Conservation (phyloP, 2,329 filamentous ascomycete genomes). For the Dendrostoma leiphaemia region DNA sequence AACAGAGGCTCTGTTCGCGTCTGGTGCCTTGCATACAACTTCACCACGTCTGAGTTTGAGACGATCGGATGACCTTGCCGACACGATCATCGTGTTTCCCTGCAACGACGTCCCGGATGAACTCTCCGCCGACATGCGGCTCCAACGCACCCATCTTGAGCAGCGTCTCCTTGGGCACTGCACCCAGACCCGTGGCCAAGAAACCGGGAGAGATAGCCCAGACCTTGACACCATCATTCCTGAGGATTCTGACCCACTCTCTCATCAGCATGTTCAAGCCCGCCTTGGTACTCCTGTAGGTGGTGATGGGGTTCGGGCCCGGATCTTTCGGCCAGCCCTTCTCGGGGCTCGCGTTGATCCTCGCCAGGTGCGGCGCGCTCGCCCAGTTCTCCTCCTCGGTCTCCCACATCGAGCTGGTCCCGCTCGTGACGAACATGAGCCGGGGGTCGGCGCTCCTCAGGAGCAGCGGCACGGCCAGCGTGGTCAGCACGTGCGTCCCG, state of each 20-base stretch:
- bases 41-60: constrained; percentile 9
- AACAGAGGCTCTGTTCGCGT: too few relatives aligned
- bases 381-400: constrained; percentile 27
- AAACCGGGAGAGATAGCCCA: constrained; percentile 24
- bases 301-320: constrained; percentile 23
- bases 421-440: constrained; percentile 48
- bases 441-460: constrained; percentile 42
- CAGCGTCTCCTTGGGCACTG: constrained; percentile 27
- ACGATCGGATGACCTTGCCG: constrained; percentile 9
- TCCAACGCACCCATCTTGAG: constrained; percentile 35
- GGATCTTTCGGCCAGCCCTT: constrained; percentile 46
- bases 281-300: constrained; percentile 40
- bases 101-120: constrained; percentile 34
- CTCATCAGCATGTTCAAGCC: constrained; percentile 49
- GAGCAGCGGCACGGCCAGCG: constrained; percentile 41
- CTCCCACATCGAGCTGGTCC: constrained; percentile 37
- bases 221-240: constrained; percentile 42
- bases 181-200: constrained; percentile 9
- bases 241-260: constrained; percentile 39
- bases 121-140: constrained; percentile 33
- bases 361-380: constrained; percentile 21
- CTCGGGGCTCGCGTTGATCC: constrained; percentile 18
- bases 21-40: background rate
- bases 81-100: constrained; percentile 13
- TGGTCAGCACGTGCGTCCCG: constrained; percentile 42